These are phyloP conservation scores for Chlorella sp. DNA, from an alignment of 139 green algal species.

Conservation along the genomic window DNA sequence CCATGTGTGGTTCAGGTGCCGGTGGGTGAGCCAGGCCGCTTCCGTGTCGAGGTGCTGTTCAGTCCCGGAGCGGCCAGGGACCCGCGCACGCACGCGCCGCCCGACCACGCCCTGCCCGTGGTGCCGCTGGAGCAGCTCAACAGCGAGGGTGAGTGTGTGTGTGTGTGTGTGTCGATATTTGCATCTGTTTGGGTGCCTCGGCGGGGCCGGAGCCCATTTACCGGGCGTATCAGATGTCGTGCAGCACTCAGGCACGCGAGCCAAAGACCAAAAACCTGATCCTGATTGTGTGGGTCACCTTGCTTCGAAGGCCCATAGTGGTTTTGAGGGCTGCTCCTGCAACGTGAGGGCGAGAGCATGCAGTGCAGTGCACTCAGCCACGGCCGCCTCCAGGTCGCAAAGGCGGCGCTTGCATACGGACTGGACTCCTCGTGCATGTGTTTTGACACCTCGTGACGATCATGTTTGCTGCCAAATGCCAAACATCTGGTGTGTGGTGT, in stretches of 20 bases:
- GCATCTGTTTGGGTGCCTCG: not conserved
- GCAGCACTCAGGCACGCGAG: no score
- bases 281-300: no score
- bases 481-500: no score
- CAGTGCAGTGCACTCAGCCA: not conserved
- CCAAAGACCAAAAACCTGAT: no score
- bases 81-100: slow-evolving; percentile 14
- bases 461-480: no score
- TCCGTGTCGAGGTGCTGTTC: slow-evolving; percentile 83
- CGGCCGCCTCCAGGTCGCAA: no score
- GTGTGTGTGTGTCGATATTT: not conserved
- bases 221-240: no score
- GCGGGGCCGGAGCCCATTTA: no score
- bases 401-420: not conserved
- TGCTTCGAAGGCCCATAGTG: no score
- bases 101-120: not conserved
- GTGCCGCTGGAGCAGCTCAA: not conserved
- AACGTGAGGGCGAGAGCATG: not conserved
- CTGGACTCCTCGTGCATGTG: not conserved
- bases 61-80: slow-evolving; percentile 65
- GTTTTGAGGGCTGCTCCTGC: not conserved
- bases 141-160: not conserved
- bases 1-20: no score
- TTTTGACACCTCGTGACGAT: no score
- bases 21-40: slow-evolving; percentile 44